Conservation (phyloP, 2,329 filamentous ascomycete species). For the Fusarium albosuccineum region DNA sequence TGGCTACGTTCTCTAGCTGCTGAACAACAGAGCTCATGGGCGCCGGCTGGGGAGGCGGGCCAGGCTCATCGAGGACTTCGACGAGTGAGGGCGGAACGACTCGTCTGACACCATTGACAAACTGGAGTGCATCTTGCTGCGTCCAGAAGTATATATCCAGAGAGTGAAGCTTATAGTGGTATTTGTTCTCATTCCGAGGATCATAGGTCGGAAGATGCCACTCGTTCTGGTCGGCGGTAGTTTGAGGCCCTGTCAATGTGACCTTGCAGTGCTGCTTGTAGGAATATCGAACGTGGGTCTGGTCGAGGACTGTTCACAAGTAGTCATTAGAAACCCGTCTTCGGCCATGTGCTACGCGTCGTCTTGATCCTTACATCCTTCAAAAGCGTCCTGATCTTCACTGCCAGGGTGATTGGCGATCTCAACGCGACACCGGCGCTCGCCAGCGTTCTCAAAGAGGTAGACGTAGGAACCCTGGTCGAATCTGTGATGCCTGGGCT, state of each 20-base stretch:
- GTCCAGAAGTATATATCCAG: slow-evolving; percentile 87
- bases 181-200: slow-evolving; percentile 79
- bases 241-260: slow-evolving; percentile 72
- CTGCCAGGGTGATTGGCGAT: slow-evolving; percentile 81
- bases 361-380: slow-evolving; percentile 71
- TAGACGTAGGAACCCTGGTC: slow-evolving; percentile 85
- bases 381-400: slow-evolving; percentile 83
- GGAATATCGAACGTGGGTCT: slow-evolving; percentile 74
- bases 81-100: slow-evolving; percentile 73
- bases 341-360: slow-evolving; percentile 16
- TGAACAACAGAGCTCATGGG: slow-evolving; percentile 79
- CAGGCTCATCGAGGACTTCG: slow-evolving; percentile 75
- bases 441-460: slow-evolving; percentile 78
- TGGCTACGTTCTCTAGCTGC: slow-evolving; percentile 77
- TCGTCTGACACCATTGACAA: slow-evolving; percentile 76
- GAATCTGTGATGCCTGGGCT: slow-evolving; percentile 83
- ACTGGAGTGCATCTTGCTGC: slow-evolving; percentile 76
- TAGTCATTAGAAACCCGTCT: slow-evolving; percentile 23
- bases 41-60: slow-evolving; percentile 59
- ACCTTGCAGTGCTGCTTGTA: slow-evolving; percentile 81
- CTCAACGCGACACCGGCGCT: slow-evolving; percentile 78
- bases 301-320: slow-evolving; percentile 70
- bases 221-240: slow-evolving; percentile 65
- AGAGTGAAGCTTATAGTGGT: slow-evolving; percentile 82
- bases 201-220: slow-evolving; percentile 84